These are phyloP conservation scores for Xylaria arbuscula DNA, from an alignment of 2,329 filamentous ascomycete species.

Conservation along the genomic window DNA sequence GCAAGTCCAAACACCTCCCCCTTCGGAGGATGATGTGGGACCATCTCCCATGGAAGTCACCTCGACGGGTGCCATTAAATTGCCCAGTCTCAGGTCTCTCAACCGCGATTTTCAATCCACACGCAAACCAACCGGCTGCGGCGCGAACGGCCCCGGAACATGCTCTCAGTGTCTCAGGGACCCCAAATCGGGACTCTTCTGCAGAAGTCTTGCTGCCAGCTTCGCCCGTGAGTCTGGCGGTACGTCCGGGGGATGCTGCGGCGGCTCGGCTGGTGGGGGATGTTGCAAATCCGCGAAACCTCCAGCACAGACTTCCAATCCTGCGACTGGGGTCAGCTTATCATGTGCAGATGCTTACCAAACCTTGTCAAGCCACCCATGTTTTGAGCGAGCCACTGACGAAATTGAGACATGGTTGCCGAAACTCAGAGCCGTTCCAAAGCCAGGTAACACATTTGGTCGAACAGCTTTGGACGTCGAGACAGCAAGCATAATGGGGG, in stretches of 20 bases:
- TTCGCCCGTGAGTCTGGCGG: constrained; percentile 56
- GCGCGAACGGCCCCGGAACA: constrained; percentile 78
- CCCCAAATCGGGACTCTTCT: constrained; percentile 84
- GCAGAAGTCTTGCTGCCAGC: constrained; percentile 79
- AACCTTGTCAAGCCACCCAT: constrained; percentile 79
- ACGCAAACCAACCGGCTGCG: constrained; percentile 57
- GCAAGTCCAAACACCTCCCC: constrained; percentile 68
- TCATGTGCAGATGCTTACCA: constrained; percentile 83
- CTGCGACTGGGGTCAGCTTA: constrained; percentile 64
- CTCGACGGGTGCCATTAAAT: constrained; percentile 69
- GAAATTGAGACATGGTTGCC: constrained; percentile 82
- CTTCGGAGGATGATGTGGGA: constrained; percentile 69
- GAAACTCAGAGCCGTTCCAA: constrained; percentile 71
- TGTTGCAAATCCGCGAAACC: constrained; percentile 68
- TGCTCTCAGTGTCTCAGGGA: constrained; percentile 83
- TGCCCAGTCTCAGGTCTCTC: constrained; percentile 59
- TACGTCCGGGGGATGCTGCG: constrained; percentile 66
- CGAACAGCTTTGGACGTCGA: constrained; percentile 79
- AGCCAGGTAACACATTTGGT: constrained; percentile 52
- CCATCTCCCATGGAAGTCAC: constrained; percentile 69
- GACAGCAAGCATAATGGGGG: constrained; percentile 85
- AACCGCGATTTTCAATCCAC: constrained; percentile 44
- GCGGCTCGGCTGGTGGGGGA: constrained; percentile 67
- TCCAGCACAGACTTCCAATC: constrained; percentile 45
- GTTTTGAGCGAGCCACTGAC: constrained; percentile 78